These are phyloP conservation scores for Aspergillus thermomutatus DNA, from an alignment of 2,329 filamentous ascomycete genomes.

Conservation along the genomic window DNA sequence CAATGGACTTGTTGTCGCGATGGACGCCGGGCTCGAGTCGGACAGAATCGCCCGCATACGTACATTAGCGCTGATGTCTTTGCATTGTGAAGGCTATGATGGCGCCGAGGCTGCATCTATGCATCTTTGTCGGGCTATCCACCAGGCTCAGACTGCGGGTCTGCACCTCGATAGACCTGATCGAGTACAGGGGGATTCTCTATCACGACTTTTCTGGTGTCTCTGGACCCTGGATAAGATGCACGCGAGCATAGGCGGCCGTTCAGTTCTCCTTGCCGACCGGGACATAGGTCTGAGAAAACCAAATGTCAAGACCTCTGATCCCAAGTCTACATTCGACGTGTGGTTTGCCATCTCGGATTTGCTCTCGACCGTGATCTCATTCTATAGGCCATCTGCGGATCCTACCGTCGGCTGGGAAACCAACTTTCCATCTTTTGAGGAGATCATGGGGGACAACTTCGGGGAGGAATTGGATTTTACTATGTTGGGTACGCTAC, in stretches of 20 bases:
- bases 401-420: conserved; percentile 37
- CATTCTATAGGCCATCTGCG: conserved; percentile 37
- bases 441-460: conserved; percentile 29
- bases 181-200: conserved; percentile 25
- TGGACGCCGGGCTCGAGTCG: conserved; percentile 36
- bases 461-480: conserved; percentile 25
- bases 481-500: conserved; percentile 25
- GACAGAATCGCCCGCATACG: conserved; percentile 38
- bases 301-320: conserved; percentile 17
- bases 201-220: conserved; percentile 38
- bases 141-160: conserved; percentile 39
- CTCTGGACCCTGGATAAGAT: conserved; percentile 42
- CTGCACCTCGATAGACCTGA: conserved; percentile 38
- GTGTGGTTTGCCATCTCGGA: conserved; percentile 39
- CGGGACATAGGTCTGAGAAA: conserved; percentile 38
- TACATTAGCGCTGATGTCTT: conserved; percentile 37
- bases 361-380: conserved; percentile 37
- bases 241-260: conserved; percentile 40
- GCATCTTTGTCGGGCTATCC: conserved; percentile 39
- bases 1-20: conserved; percentile 33
- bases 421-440: conserved; percentile 36
- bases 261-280: conserved; percentile 38
- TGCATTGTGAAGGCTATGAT: conserved; percentile 41
- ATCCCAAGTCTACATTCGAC: conserved; percentile 26
- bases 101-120: conserved; percentile 40